Percentiles rank a stretch among this genome's conserved stretches.
These are phyloP conservation scores for Mortierella sp. DNA, from an alignment of 371 early-diverging fungal species.

Conservation along the genomic window DNA sequence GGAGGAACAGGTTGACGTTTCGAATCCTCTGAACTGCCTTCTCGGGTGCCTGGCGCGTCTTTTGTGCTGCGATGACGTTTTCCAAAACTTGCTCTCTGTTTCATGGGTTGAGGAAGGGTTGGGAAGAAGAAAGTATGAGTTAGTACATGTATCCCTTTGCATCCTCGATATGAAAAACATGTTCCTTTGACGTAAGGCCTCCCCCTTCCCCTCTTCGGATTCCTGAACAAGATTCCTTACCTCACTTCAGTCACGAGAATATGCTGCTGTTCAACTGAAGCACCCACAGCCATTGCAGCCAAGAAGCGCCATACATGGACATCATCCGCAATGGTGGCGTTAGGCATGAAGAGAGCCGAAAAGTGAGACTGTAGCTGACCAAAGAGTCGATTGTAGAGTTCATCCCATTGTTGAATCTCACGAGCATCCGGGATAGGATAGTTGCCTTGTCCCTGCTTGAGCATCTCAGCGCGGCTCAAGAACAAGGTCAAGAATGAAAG, in stretches of 20 bases:
- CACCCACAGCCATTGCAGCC: conserved; percentile 94
- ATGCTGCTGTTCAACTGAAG: conserved; percentile 93
- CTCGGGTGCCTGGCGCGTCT: conserved; percentile 65
- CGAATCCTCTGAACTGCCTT: conserved; percentile 75
- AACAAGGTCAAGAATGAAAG: conserved; percentile 90
- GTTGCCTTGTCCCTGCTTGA: conserved; percentile 79
- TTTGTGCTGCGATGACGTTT: conserved; percentile 75
- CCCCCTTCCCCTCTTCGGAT: no score
- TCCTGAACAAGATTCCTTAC: no score
- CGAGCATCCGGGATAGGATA: conserved; percentile 67
- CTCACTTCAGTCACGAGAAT: conserved; percentile 90
- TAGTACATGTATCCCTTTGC: no score
- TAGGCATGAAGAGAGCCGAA: conserved; percentile 78
- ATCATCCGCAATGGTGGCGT: conserved; percentile 79
- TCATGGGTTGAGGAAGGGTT: background rate
- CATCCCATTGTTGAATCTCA: conserved; percentile 72
- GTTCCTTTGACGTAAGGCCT: no score
- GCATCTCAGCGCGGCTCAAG: conserved; percentile 88
- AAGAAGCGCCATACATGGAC: conserved; percentile 98
- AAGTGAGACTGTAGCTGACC: conserved; percentile 79
- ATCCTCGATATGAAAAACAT: no score
- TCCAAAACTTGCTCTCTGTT: conserved; percentile 86
- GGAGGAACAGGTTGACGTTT: conserved; percentile 94
- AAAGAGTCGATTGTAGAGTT: conserved; percentile 83
- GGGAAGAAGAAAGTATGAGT: background rate